phyloP scores from a whole-genome alignment of 345 rosid genomes.

The Rhizophora mangle region DNA sequence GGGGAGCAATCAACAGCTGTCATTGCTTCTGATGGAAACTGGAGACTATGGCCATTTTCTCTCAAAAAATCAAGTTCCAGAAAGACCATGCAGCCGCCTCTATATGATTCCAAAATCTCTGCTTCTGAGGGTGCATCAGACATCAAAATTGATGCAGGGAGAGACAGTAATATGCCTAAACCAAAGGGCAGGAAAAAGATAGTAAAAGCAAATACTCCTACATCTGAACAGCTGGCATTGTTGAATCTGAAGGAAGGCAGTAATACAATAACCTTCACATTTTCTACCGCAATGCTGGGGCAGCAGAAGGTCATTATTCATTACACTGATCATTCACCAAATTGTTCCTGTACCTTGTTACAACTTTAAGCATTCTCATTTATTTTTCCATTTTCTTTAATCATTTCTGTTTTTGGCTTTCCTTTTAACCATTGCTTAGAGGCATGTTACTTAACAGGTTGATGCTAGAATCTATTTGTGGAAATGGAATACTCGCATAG shows the following conservation, averaged over 20 bases:
- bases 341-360: conserved; percentile 12
- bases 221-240: conserved; percentile 81
- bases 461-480: conserved; percentile 89
- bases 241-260: conserved; percentile 76
- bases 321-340: conserved; percentile 3
- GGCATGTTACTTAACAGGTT: conserved; percentile 47
- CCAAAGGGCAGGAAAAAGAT: conserved; percentile 48
- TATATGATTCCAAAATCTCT: conserved; percentile 23
- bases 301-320: conserved; percentile 63
- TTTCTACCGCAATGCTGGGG: conserved; percentile 89
- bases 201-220: conserved; percentile 57
- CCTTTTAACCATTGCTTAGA: conserved; percentile 6
- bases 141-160: conserved; percentile 19
- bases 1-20: conserved; percentile 40
- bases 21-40: conserved; percentile 52
- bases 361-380: neutral
- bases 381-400: conserved; percentile 10
- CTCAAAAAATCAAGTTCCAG: conserved; percentile 41
- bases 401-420: neutral
- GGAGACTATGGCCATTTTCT: conserved; percentile 93
- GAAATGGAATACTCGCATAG: conserved; percentile 92
- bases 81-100: conserved; percentile 27
- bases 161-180: conserved; percentile 29
- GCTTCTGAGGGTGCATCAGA: conserved; percentile 34
- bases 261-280: conserved; percentile 72